A percentile compares a stretch with the other conserved stretches of the same genome.
Conservation (phyloP, 495 filamentous ascomycete genomes). For the Annulohypoxylon bovei region DNA sequence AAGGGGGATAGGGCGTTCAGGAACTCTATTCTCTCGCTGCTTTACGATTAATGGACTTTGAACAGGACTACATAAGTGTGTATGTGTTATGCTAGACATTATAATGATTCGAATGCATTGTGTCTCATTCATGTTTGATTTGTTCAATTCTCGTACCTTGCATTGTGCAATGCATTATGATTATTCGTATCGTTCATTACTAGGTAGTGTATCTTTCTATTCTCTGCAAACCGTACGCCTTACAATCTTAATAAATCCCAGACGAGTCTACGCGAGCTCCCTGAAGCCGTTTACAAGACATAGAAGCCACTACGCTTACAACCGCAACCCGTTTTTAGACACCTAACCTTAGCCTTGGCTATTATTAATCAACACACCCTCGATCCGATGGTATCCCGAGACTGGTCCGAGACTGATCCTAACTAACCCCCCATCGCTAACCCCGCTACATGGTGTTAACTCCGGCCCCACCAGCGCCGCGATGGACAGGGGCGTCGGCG, state of each 20-base stretch:
- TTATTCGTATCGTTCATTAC: neutral
- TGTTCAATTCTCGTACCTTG: too few species aligned
- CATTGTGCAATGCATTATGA: too few species aligned
- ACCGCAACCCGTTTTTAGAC: neutral
- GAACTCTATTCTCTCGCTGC: neutral
- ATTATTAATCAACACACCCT: neutral
- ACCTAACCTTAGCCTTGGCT: too few species aligned
- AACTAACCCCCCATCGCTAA: neutral
- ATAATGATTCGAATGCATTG: neutral
- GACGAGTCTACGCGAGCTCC: neutral
- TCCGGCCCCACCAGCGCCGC: constrained; percentile 2
- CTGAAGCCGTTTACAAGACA: neutral
- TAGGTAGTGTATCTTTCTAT: neutral
- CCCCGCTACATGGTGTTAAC: neutral
- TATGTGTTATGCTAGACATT: neutral
- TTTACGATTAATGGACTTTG: neutral
- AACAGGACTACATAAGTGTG: neutral
- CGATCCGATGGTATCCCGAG: too few species aligned
- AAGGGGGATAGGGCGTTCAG: constrained; percentile 12
- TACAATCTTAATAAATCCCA: neutral
- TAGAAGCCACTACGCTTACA: neutral
- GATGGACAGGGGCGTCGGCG: constrained; percentile 25
- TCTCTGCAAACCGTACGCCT: neutral
- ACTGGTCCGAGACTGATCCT: neutral
- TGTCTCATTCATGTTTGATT: neutral